phyloP scores from a whole-genome alignment of 2,329 filamentous ascomycete species.

The Clarireedia monteithiana region DNA sequence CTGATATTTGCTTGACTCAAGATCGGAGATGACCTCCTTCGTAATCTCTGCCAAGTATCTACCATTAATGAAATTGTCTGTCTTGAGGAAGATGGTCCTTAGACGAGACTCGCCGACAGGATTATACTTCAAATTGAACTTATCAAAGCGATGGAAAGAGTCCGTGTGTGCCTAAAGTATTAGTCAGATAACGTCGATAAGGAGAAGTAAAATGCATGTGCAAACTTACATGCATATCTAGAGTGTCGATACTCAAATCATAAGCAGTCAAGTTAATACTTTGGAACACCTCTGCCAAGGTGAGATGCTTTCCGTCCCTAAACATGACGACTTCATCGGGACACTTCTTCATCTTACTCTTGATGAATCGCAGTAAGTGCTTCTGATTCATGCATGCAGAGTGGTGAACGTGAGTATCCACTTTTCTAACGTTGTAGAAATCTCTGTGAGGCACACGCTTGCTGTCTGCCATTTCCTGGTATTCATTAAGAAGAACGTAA shows the following conservation, averaged over 20 bases:
- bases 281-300: constrained; percentile 86
- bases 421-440: constrained; percentile 98
- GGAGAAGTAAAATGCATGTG: background rate
- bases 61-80: constrained; percentile 94
- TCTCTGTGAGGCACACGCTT: constrained; percentile 97
- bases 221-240: constrained; percentile 87
- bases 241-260: constrained; percentile 93
- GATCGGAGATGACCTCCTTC: constrained; percentile 92
- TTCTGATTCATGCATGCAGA: constrained; percentile 99
- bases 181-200: constrained; percentile 11
- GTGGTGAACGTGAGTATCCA: constrained; percentile 98
- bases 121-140: constrained; percentile 99
- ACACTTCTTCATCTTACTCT: constrained; percentile 99
- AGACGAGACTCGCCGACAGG: constrained; percentile 91
- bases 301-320: constrained; percentile 86
- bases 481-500: constrained; percentile 88
- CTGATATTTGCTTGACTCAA: constrained; percentile 98
- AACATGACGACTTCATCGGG: constrained; percentile 90
- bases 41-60: constrained; percentile 96
- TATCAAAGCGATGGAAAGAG: constrained; percentile 97
- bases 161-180: constrained; percentile 74
- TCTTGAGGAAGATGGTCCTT: constrained; percentile 97
- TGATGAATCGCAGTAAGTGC: constrained; percentile 95
- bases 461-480: constrained; percentile 95
- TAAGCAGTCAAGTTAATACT: constrained; percentile 97